Conservation (phyloP, 352 stramenopile species). For the Phytopythium cucurbitacearum region DNA sequence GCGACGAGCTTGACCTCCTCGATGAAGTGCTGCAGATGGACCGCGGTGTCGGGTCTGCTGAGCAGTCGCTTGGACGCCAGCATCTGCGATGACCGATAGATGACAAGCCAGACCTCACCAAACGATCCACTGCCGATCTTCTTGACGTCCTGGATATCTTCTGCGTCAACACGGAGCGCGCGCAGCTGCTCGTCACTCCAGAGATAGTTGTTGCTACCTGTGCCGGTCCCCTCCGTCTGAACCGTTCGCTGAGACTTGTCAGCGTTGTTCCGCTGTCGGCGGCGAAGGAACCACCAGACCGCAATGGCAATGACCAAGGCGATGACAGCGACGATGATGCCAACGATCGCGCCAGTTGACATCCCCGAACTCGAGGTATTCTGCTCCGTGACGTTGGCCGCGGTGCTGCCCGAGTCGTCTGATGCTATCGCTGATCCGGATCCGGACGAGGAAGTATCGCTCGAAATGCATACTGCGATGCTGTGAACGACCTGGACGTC, state of each 20-base stretch:
- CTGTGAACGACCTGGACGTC: neutral
- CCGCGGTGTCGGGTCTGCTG: constrained; percentile 2
- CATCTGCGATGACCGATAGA: constrained; percentile 13
- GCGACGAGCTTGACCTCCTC: constrained; percentile 30
- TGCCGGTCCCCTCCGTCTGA: neutral
- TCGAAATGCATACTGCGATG: constrained; percentile 2
- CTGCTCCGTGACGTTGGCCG: neutral
- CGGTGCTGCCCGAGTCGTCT: no score
- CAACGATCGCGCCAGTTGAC: no score
- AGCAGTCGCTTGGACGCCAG: constrained; percentile 20
- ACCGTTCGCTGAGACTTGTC: neutral
- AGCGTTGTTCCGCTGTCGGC: no score
- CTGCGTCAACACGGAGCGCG: constrained; percentile 9
- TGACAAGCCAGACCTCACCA: constrained; percentile 17
- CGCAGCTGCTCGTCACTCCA: constrained; percentile 17
- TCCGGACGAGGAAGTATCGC: neutral
- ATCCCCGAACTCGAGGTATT: neutral
- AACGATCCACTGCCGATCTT: constrained; percentile 15
- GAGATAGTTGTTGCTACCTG: neutral
- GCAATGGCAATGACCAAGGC: no score
- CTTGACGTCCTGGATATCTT: constrained; percentile 17
- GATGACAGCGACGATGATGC: no score
- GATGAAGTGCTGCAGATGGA: constrained; percentile 13
- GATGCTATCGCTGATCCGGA: neutral
- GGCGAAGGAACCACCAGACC: no score